Percentiles rank a stretch among this genome's conserved stretches.
Evolutionary conservation across 495 filamentous ascomycete genomes (phyloP).

Genomic region (Penicillium cataractarum): DNA sequence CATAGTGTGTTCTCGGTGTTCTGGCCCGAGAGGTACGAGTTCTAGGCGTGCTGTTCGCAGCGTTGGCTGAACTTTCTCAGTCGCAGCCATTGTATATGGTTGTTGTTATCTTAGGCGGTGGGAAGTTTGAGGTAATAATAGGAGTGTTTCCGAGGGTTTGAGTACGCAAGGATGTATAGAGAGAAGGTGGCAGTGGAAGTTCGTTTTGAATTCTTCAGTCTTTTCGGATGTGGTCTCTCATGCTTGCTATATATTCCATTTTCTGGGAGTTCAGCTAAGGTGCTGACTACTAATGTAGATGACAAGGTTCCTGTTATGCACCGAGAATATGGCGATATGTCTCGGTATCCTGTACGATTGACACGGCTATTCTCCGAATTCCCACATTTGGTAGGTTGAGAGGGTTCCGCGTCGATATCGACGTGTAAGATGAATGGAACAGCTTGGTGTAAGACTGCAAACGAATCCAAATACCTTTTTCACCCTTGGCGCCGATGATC

Average conservation of each 20-base stretch:
- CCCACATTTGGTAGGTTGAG: not conserved
- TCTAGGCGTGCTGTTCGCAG: conserved; percentile 15
- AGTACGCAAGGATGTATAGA: not conserved
- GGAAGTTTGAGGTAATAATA: not conserved
- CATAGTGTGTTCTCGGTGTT: conserved; percentile 16
- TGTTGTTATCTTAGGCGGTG: not conserved
- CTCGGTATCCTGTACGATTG: not conserved
- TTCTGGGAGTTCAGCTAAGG: not conserved
- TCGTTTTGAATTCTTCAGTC: not conserved
- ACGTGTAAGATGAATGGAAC: not conserved
- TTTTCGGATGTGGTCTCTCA: not conserved
- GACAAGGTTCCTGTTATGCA: not conserved
- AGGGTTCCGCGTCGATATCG: not conserved
- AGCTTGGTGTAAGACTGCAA: not conserved
- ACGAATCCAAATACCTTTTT: not conserved
- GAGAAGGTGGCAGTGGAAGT: not conserved
- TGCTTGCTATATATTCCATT: not conserved
- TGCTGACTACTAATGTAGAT: not conserved
- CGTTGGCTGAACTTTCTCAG: conserved; percentile 4
- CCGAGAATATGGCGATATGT: not conserved
- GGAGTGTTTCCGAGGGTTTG: not conserved
- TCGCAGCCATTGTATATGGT: not conserved
- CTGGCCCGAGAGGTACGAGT: conserved; percentile 14
- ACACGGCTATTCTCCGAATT: not conserved
- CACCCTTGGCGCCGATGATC: not conserved